phyloP scores from a whole-genome alignment of 495 filamentous ascomycete species.

The Staphylotrichum longicolle region DNA sequence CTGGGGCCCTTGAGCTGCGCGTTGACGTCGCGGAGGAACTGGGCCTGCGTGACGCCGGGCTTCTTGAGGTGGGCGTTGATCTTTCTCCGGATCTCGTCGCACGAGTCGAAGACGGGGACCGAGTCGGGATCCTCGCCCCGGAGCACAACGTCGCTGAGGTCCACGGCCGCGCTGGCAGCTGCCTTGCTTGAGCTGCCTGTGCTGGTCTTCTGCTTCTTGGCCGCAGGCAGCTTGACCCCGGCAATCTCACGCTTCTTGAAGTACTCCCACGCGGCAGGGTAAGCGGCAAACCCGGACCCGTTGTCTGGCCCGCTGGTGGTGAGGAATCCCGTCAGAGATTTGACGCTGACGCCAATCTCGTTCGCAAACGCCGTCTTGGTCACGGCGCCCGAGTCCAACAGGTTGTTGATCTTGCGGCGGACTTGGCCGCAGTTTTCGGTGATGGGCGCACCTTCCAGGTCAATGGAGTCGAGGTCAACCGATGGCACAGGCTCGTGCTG shows the following conservation, averaged over 20 bases:
- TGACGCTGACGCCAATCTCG: slow-evolving; percentile 38
- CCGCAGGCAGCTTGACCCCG: slow-evolving; percentile 29
- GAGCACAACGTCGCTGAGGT: slow-evolving; percentile 41
- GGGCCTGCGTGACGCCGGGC: slow-evolving; percentile 50
- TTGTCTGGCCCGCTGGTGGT: slow-evolving; percentile 35
- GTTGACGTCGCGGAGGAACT: slow-evolving; percentile 50
- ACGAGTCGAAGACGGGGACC: slow-evolving; percentile 54
- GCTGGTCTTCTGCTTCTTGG: slow-evolving; percentile 34
- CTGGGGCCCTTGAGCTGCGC: slow-evolving; percentile 28
- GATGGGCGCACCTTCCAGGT: slow-evolving; percentile 27
- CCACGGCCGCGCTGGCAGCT: slow-evolving; percentile 21
- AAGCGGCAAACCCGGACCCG: slow-evolving; percentile 29
- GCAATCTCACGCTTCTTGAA: slow-evolving; percentile 37
- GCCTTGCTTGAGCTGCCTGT: slow-evolving; percentile 5
- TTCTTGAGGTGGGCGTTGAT: slow-evolving; percentile 51
- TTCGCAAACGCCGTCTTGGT: slow-evolving; percentile 47
- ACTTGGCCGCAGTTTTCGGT: slow-evolving; percentile 39
- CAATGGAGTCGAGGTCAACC: slow-evolving; percentile 24
- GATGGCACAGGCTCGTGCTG: slow-evolving; percentile 22
- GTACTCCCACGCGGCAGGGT: slow-evolving; percentile 34
- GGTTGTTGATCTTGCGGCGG: slow-evolving; percentile 44
- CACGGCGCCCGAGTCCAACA: slow-evolving; percentile 47
- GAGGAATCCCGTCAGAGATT: slow-evolving; percentile 41
- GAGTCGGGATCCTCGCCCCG: slow-evolving; percentile 42
- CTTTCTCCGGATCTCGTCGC: slow-evolving; percentile 56